Percentiles rank a stretch among this genome's conserved stretches.
These are phyloP conservation scores for Phaeosphaeriaceae sp. DNA, from an alignment of 2,329 filamentous ascomycete species.

Conservation along the genomic window DNA sequence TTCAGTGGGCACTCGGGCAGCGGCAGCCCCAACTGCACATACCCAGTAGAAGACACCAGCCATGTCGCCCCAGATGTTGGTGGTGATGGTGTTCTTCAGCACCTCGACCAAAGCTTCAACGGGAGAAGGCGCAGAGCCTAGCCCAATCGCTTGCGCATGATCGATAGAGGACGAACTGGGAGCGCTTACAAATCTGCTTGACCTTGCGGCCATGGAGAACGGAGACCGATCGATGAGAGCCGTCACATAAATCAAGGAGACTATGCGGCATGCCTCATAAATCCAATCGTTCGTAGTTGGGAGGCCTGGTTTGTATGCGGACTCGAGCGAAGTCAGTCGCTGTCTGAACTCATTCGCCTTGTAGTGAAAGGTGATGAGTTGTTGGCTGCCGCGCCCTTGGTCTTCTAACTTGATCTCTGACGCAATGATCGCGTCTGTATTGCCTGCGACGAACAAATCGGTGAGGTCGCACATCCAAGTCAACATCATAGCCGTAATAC, in stretches of 20 bases:
- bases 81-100: constrained; percentile 29
- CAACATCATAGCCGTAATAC: constrained; percentile 30
- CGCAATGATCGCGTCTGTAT: constrained; percentile 1
- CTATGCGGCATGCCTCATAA: constrained; percentile 45
- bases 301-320: constrained; percentile 28
- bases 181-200: background rate
- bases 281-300: constrained; percentile 36
- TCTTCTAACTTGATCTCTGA: constrained; percentile 11
- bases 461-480: constrained; percentile 43
- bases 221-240: constrained; percentile 36
- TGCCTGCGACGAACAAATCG: constrained; percentile 31
- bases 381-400: background rate
- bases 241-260: constrained; percentile 40
- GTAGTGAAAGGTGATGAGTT: constrained; percentile 17
- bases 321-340: constrained; percentile 25
- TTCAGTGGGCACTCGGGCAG: constrained; percentile 25
- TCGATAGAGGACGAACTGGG: background rate
- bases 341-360: constrained; percentile 21
- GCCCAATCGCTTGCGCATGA: background rate
- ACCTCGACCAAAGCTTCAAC: constrained; percentile 29
- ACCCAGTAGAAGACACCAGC: constrained; percentile 46
- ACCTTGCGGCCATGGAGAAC: constrained; percentile 23
- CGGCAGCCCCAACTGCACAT: constrained; percentile 38
- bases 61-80: constrained; percentile 41
- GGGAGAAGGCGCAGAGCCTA: constrained; percentile 12